Evolutionary conservation across 1,284 basidiomycete species (phyloP), one percentile per base, ranked within the genome.

Genomic region (Gomphus bonarii): DNA sequence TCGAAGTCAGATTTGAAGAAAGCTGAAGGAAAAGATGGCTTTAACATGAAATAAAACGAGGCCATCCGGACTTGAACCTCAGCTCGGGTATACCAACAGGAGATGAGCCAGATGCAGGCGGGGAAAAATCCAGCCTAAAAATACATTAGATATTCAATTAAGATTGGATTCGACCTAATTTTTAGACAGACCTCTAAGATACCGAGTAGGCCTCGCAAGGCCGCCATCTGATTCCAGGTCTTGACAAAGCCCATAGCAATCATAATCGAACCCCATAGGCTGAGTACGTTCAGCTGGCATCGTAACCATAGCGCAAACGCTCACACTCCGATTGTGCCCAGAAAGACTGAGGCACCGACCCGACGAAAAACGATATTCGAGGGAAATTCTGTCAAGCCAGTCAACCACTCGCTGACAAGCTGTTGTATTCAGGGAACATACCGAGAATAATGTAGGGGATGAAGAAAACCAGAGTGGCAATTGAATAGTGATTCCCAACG

Each of bases 391-490:
- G 44, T 12, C 35, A 25, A 53, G 16, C 25, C 4, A 16, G 18
- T 20, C 35, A 22, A 58, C 20, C 14, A n/a, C 18, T 54, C 35
- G 8, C 12, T 25, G 25, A 25, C 25, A 25, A 40, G 10, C 18
- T 7, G 3, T 18, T 12, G 20, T 8, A 4, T 25, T 35, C 28
- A 51, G 22, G 22, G 3, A n/a, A 33, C 36, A 48, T 20, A 55
- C 46, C 46, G 7, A 55, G 46, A 28, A 58, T 54, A 30, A 54
- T 42, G 31, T 54, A 59, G 11, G 59, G 59, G 16, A 60, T 52
- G 46, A 60, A 60, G 56, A 60, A 60, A 14, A 60, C 56, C 12
- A 60, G 43, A 31, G 59, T 58, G 33, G 56, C 47, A 16, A 60
- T 28, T 12, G 59, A 51, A 53, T 60, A 60, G 20, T 57, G 55